Evolutionary conservation across 2,329 filamentous ascomycete genomes (phyloP).

Genomic region (Aspergillus candidus): DNA sequence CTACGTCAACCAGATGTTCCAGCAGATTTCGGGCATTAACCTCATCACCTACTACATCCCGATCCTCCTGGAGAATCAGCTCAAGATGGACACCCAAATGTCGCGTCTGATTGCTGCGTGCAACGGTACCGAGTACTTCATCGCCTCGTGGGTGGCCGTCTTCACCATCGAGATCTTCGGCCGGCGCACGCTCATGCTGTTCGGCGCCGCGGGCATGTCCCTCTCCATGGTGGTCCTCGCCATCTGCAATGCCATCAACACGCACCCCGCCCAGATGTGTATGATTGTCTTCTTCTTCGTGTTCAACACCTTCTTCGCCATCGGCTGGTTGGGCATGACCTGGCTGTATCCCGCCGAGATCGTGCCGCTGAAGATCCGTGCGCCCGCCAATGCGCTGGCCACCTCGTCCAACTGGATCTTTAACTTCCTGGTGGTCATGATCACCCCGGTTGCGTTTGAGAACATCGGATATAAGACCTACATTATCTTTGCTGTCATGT

Average conservation of each 20-base stretch:
- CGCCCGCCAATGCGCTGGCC: constrained; percentile 58
- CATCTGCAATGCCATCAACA: constrained; percentile 21
- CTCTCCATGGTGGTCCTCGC: constrained; percentile 58
- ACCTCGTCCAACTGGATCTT: constrained; percentile 57
- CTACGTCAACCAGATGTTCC: constrained; percentile 55
- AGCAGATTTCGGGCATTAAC: constrained; percentile 43
- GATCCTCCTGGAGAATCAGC: constrained; percentile 38
- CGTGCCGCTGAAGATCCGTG: constrained; percentile 53
- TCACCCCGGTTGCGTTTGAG: constrained; percentile 56
- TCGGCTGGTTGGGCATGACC: constrained; percentile 58
- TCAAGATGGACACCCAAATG: constrained; percentile 35
- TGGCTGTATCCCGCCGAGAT: constrained; percentile 50
- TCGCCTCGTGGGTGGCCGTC: constrained; percentile 46
- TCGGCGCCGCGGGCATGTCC: constrained; percentile 60
- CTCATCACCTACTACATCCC: constrained; percentile 43
- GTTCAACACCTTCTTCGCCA: constrained; percentile 63
- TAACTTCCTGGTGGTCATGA: constrained; percentile 63
- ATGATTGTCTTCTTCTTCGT: constrained; percentile 48
- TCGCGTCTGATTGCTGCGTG: constrained; percentile 48
- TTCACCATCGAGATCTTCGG: constrained; percentile 47
- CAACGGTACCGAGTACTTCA: constrained; percentile 51
- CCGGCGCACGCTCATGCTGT: constrained; percentile 64
- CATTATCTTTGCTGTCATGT: constrained; percentile 52
- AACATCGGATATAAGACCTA: constrained; percentile 52
- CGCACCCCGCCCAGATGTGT: constrained; percentile 19